A percentile compares a stretch with the other conserved stretches of the same genome.
These are phyloP conservation scores for Scorias spongiosa DNA, from an alignment of 2,329 filamentous ascomycete genomes.

Conservation along the genomic window DNA sequence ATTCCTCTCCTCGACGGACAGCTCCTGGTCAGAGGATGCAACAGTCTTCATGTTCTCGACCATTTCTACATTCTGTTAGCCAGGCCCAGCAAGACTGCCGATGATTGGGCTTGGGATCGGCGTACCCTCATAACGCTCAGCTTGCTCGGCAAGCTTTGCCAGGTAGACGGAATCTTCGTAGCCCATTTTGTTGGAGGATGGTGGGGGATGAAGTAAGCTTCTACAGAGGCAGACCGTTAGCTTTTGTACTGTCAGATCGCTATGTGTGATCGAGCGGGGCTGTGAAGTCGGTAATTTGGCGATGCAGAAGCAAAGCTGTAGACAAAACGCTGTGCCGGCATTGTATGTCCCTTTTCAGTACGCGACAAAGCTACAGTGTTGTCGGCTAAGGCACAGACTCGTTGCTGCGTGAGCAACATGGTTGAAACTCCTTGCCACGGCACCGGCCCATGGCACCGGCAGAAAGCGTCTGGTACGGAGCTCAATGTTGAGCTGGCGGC, in stretches of 20 bases:
- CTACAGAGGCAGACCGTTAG: neutral
- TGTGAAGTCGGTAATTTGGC: too few relatives aligned
- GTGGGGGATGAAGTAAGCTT: neutral
- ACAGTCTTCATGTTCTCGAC: slow-evolving; percentile 99
- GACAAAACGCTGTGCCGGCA: too few relatives aligned
- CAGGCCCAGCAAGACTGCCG: neutral
- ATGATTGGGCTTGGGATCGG: slow-evolving; percentile 1
- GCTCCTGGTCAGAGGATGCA: slow-evolving; percentile 57
- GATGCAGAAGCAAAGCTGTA: too few relatives aligned
- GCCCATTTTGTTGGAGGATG: slow-evolving; percentile 60
- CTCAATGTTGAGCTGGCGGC: too few relatives aligned
- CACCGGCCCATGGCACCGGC: too few relatives aligned
- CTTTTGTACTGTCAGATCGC: neutral
- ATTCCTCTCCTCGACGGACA: slow-evolving; percentile 84
- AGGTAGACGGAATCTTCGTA: slow-evolving; percentile 99
- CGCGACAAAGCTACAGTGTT: too few relatives aligned
- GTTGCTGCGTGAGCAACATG: too few relatives aligned
- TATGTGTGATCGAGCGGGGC: too few relatives aligned
- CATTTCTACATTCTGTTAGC: slow-evolving; percentile 61
- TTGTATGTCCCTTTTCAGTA: too few relatives aligned
- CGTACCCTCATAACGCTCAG: slow-evolving; percentile 97
- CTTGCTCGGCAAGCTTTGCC: slow-evolving; percentile 99
- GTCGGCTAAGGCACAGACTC: too few relatives aligned
- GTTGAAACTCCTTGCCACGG: too few relatives aligned
- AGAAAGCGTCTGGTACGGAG: too few relatives aligned